Percentiles rank a stretch among this genome's conserved stretches.
Conservation (phyloP, 495 filamentous ascomycete genomes). For the Sphaerosporella brunnea region DNA sequence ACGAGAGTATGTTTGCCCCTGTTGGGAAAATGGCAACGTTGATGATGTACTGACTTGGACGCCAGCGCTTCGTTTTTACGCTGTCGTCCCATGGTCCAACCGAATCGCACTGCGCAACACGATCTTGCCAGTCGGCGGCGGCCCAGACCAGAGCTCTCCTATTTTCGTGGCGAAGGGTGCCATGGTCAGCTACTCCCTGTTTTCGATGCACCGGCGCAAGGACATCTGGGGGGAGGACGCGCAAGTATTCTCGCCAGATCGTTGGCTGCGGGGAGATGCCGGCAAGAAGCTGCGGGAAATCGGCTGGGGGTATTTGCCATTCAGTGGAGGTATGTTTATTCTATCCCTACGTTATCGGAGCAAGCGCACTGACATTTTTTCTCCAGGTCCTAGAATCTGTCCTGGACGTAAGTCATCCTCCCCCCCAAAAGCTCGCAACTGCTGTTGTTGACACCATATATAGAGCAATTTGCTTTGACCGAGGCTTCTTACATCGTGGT, state of each 20-base stretch:
- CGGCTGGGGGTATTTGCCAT: neutral
- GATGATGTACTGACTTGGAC: neutral
- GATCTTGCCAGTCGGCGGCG: neutral
- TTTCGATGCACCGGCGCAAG: conserved; percentile 30
- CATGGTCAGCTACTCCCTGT: neutral
- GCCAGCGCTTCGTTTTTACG: neutral
- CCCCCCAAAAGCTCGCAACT: neutral
- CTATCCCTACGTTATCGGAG: no score
- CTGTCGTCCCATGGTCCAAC: neutral
- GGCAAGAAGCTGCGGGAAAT: neutral
- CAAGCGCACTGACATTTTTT: no score
- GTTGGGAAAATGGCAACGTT: no score
- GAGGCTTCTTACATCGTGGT: no score
- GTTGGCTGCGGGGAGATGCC: conserved; percentile 37
- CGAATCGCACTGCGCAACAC: neutral
- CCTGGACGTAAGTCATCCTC: neutral
- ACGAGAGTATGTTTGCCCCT: neutral
- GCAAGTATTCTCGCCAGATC: conserved; percentile 48
- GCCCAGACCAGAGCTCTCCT: neutral
- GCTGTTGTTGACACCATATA: no score
- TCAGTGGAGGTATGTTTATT: neutral
- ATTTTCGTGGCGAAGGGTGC: neutral
- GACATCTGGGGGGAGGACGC: conserved; percentile 32
- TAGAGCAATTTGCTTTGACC: no score
- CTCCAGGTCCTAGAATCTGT: conserved; percentile 1